Conservation (phyloP, 176 grass and related monocot genomes). For the Bothriochloa decipiens region DNA sequence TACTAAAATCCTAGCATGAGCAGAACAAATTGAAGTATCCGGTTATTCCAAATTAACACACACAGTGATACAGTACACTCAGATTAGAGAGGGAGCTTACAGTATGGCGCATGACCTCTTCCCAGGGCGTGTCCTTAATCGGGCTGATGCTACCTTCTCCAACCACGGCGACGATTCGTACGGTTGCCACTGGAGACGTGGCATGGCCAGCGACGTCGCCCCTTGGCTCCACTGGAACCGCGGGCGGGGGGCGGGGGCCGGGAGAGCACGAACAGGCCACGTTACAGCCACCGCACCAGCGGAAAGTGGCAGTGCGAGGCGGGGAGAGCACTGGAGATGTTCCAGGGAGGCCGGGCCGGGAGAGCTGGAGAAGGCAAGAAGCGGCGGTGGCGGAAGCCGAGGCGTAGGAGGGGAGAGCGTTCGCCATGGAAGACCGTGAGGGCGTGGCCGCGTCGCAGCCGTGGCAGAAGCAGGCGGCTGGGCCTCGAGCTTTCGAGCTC, state of each 20-base stretch:
- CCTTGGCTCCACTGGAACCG: not conserved
- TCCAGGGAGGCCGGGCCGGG: not conserved
- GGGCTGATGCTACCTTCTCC: conserved; percentile 76
- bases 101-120: conserved; percentile 90
- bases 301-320: not conserved
- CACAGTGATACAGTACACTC: not conserved
- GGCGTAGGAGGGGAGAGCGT: conserved; percentile 29
- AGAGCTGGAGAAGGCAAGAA: conserved; percentile 17
- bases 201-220: not conserved
- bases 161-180: conserved; percentile 65
- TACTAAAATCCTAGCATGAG: not conserved
- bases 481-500: conserved; percentile 36
- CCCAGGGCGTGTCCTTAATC: conserved; percentile 71
- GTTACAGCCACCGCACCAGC: not conserved
- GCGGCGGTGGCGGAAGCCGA: conserved; percentile 10
- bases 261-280: conserved; percentile 18
- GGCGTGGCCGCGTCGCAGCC: not conserved
- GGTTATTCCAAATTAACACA: not conserved
- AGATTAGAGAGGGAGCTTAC: conserved; percentile 45
- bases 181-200: not conserved
- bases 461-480: not conserved
- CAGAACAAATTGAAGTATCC: not conserved
- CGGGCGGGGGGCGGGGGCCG: not conserved
- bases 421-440: conserved; percentile 47
- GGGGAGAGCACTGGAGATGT: not conserved